A percentile compares a stretch with the other conserved stretches of the same genome.
phyloP scores from a whole-genome alignment of 2,329 filamentous ascomycete species.

The Neofusicoccum parvum region DNA sequence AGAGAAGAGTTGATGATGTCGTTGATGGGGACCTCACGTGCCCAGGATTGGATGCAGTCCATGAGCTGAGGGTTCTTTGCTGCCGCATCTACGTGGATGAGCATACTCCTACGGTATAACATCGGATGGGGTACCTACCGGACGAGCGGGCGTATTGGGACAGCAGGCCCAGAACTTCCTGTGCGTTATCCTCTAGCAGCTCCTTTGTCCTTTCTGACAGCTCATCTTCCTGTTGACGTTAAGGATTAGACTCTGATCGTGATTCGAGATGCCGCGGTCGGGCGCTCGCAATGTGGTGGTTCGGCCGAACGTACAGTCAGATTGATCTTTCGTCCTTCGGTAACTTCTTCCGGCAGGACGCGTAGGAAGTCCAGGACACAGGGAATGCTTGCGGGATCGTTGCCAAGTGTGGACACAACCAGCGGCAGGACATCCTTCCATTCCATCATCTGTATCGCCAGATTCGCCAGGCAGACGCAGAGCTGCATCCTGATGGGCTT shows the following conservation, averaged over 20 bases:
- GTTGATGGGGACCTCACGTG: constrained; percentile 84
- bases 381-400: constrained; percentile 75
- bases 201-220: constrained; percentile 82
- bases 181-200: constrained; percentile 85
- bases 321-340: constrained; percentile 98
- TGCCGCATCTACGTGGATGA: constrained; percentile 63
- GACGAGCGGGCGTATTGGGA: constrained; percentile 92
- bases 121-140: constrained; percentile 57
- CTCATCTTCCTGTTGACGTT: constrained; percentile 81
- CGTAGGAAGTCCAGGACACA: constrained; percentile 95
- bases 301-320: constrained; percentile 86
- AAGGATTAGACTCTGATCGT: constrained; percentile 45
- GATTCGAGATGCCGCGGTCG: constrained; percentile 36
- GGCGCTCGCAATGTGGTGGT: constrained; percentile 43
- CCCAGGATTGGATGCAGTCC: constrained; percentile 95
- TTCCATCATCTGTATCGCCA: constrained; percentile 92
- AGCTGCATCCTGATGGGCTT: constrained; percentile 81
- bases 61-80: constrained; percentile 86
- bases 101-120: not conserved
- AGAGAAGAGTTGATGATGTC: constrained; percentile 85
- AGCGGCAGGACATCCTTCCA: constrained; percentile 92
- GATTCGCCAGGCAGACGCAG: constrained; percentile 88
- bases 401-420: constrained; percentile 77
- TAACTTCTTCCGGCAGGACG: constrained; percentile 97
- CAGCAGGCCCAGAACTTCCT: constrained; percentile 82